Base-by-base conservation (phyloP, 148 eudicot genomes). In the Rhododendron vialii region DNA sequence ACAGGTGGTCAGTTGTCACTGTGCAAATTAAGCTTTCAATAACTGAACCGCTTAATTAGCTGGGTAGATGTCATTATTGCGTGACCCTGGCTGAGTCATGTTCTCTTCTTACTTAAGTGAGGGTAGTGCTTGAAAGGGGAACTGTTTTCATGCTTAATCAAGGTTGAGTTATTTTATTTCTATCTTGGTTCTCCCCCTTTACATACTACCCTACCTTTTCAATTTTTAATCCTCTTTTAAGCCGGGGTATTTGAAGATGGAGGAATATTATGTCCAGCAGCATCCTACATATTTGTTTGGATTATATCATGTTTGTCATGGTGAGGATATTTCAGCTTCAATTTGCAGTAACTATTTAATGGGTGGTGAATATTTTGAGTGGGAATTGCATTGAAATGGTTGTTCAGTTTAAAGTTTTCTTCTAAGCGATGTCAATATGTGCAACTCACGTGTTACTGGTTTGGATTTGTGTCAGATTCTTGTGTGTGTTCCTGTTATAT, bases 1-100 rank as follows among this genome's bases (percentile, higher is more conserved):
- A 82, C 95, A 97, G 98, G 98, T 97, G 83, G 43, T 9, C 41
- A 17, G 28, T 45, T 75, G 17, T 43, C 24, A 15, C 61, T 17
- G 7, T 69, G 41, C 28, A 35, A 22, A 73, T 50, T 73, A 74
- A 33, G n/a, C 38, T 73, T 35, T 74, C 28, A 55, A 35, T 71
- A 47, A 17, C 45, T 48, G 45, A 67, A 28, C 41, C 7, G 63
- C 84, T 36, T 82, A 10, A 59, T 79, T 47, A 26, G 24, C 35
- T 30, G 82, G 45, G 15, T 53, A 35, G 4, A 82, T 17, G 63
- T 82, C 71, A 35, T 20, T 57, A 36, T 18, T 59, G 17, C 24
- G 5, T 59, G 7, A 57, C 84, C 28, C 48, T 82, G 47, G 33
- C 26, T 53, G n/a, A 59, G 71, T 55, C 38, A 36, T 41, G 61